These are phyloP conservation scores for Neospermospora avenae DNA, from an alignment of 2,329 filamentous ascomycete species.

Conservation along the genomic window DNA sequence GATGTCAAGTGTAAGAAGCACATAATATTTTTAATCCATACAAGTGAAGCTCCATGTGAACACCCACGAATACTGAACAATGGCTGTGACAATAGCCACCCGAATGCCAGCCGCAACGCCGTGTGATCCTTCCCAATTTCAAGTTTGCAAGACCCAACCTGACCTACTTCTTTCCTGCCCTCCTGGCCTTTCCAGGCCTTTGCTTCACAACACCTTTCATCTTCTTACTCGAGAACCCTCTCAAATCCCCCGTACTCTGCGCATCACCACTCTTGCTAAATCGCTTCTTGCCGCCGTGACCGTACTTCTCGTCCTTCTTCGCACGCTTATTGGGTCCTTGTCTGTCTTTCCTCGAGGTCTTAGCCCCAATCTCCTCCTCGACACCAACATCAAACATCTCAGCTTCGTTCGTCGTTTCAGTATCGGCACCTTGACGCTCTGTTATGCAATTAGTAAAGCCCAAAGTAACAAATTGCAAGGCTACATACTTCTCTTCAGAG, in stretches of 20 bases:
- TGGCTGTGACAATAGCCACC: neutral
- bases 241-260: slow-evolving; percentile 73
- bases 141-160: neutral
- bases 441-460: slow-evolving; percentile 27
- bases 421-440: slow-evolving; percentile 78
- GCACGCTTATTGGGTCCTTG: slow-evolving; percentile 69
- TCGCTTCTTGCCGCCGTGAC: slow-evolving; percentile 94
- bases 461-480: slow-evolving; percentile 2
- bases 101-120: slow-evolving; percentile 6
- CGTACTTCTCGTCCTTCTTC: slow-evolving; percentile 94
- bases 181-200: slow-evolving; percentile 47
- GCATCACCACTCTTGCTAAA: slow-evolving; percentile 90
- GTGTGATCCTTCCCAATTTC: slow-evolving; percentile 6
- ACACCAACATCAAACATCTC: slow-evolving; percentile 91
- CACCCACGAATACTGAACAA: neutral
- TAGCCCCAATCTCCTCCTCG: slow-evolving; percentile 47
- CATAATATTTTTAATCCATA: slow-evolving; percentile 11
- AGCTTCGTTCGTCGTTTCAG: slow-evolving; percentile 63
- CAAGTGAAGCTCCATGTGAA: too few relatives aligned
- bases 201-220: slow-evolving; percentile 67
- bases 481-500: slow-evolving; percentile 86
- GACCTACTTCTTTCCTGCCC: slow-evolving; percentile 32
- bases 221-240: slow-evolving; percentile 74
- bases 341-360: slow-evolving; percentile 41
- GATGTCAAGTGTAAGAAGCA: neutral